A percentile compares a stretch with the other conserved stretches of the same genome.
phyloP scores from a whole-genome alignment of 495 filamentous ascomycete genomes.

The Neurospora tetrasperma region DNA sequence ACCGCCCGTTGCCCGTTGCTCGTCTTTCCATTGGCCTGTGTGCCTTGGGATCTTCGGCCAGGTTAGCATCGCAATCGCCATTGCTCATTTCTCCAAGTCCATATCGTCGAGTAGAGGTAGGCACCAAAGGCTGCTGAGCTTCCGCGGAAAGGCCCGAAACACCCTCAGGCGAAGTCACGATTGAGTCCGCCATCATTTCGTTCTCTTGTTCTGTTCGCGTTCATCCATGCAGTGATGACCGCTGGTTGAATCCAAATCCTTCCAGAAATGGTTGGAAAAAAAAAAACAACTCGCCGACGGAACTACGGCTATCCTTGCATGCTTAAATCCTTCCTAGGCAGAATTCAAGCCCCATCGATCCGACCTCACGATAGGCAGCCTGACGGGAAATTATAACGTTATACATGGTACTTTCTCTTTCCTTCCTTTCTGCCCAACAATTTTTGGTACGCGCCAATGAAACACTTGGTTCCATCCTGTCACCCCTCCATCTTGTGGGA shows the following conservation, averaged over 20 bases:
- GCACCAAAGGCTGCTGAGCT: background rate
- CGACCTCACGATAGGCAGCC: background rate
- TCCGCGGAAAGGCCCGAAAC: background rate
- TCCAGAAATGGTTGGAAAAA: background rate
- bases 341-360: background rate
- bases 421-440: background rate
- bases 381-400: background rate
- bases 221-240: background rate
- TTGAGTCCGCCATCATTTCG: background rate
- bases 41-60: background rate
- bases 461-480: background rate
- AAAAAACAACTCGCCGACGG: background rate
- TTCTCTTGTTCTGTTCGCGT: background rate
- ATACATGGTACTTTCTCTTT: background rate
- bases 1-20: slow-evolving; percentile 50
- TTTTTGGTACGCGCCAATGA: background rate
- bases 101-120: background rate
- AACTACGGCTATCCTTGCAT: background rate
- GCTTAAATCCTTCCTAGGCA: background rate
- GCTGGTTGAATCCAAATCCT: background rate
- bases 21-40: background rate
- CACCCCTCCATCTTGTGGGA: background rate
- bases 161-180: background rate
- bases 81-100: background rate
- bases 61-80: background rate